Conservation (phyloP, 1,284 basidiomycete genomes). For the Neolentinus lepideus region DNA sequence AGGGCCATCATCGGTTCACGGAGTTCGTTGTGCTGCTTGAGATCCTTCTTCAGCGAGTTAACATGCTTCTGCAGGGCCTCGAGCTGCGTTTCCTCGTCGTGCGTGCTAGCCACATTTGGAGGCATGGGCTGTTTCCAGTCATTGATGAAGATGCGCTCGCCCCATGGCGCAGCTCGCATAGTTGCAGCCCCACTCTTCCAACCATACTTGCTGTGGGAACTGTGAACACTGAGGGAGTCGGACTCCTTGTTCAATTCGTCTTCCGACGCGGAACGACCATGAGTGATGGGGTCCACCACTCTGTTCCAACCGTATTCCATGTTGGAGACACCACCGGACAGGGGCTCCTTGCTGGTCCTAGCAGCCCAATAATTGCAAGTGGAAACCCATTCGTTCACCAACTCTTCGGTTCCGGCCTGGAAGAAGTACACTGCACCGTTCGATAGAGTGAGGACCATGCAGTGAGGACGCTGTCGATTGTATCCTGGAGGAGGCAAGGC, state of each 20-base stretch:
- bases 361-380: slow-evolving; percentile 99
- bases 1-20: slow-evolving; percentile 78
- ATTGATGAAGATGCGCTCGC: slow-evolving; percentile 77
- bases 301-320: slow-evolving; percentile 99
- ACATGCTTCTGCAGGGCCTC: slow-evolving; percentile 83
- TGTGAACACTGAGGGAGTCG: slow-evolving; percentile 63
- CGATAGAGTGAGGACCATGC: slow-evolving; percentile 90
- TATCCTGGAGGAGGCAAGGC: slow-evolving; percentile 89
- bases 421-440: slow-evolving; percentile 92
- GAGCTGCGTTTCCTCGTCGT: slow-evolving; percentile 88
- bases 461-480: slow-evolving; percentile 82
- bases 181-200: slow-evolving; percentile 59
- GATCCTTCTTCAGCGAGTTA: slow-evolving; percentile 66
- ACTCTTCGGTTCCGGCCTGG: slow-evolving; percentile 95
- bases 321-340: slow-evolving; percentile 93
- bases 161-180: slow-evolving; percentile 62
- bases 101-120: slow-evolving; percentile 75
- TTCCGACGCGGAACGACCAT: slow-evolving; percentile 51
- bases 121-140: slow-evolving; percentile 93
- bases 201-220: slow-evolving; percentile 59
- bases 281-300: slow-evolving; percentile 45
- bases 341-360: slow-evolving; percentile 85
- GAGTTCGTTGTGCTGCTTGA: slow-evolving; percentile 79
- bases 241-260: slow-evolving; percentile 39
- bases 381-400: slow-evolving; percentile 96